A percentile compares a stretch with the other conserved stretches of the same genome.
These are phyloP conservation scores for Jamesozyma gamospora DNA, from an alignment of 805 yeast genomes.

Conservation along the genomic window DNA sequence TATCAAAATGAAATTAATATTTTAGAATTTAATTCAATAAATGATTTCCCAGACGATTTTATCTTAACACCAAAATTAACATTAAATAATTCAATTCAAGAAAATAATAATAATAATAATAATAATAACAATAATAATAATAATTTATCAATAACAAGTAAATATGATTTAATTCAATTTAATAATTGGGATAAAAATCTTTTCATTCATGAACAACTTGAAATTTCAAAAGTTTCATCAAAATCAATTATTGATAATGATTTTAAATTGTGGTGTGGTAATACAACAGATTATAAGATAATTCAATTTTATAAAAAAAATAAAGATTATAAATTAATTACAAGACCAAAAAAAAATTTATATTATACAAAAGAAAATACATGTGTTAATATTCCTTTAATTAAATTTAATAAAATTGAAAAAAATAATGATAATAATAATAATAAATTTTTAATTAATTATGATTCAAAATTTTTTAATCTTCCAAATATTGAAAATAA, in stretches of 20 bases:
- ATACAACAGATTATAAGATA: slow-evolving; percentile 57
- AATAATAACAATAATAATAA: slow-evolving; percentile 14
- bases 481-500: slow-evolving; percentile 37
- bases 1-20: slow-evolving; percentile 4
- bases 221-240: slow-evolving; percentile 72
- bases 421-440: slow-evolving; percentile 14
- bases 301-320: slow-evolving; percentile 12
- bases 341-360: slow-evolving; percentile 16
- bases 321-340: not conserved
- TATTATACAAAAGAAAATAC: slow-evolving; percentile 46
- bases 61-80: slow-evolving; percentile 11
- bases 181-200: slow-evolving; percentile 62
- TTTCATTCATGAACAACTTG: slow-evolving; percentile 65
- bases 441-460: slow-evolving; percentile 2
- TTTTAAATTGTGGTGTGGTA: slow-evolving; percentile 69
- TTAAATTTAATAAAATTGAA: slow-evolving; percentile 7
- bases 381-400: slow-evolving; percentile 33
- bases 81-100: slow-evolving; percentile 10
- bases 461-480: slow-evolving; percentile 32
- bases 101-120: slow-evolving; percentile 6
- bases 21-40: slow-evolving; percentile 6
- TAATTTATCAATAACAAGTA: slow-evolving; percentile 12
- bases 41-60: slow-evolving; percentile 13
- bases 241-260: slow-evolving; percentile 46
- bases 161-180: slow-evolving; percentile 35